A percentile compares a stretch with the other conserved stretches of the same genome.
These are phyloP conservation scores for Mycena filopes DNA, from an alignment of 768 basidiomycete genomes.

Conservation along the genomic window DNA sequence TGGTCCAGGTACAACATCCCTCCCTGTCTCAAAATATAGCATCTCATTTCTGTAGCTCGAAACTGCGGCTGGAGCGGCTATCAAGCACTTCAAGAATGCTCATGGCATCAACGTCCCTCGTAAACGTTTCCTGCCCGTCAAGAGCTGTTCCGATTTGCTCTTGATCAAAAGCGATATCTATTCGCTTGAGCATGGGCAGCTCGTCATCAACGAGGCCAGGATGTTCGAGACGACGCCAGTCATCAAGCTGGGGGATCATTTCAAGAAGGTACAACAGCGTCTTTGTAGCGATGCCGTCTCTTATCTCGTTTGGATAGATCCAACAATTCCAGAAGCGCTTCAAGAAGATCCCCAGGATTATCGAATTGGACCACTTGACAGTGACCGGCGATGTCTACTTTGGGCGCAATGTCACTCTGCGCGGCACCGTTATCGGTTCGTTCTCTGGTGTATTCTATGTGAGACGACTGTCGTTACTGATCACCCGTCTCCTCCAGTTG, in stretches of 20 bases:
- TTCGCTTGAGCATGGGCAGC: conserved; percentile 87
- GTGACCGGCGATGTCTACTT: conserved; percentile 94
- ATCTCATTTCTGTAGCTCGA: conserved; percentile 64
- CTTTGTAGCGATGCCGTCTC: neutral
- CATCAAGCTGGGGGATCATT: conserved; percentile 95
- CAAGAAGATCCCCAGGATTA: conserved; percentile 91
- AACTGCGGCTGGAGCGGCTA: conserved; percentile 93
- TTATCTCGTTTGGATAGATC: conserved; percentile 54
- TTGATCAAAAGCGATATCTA: conserved; percentile 95
- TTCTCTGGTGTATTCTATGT: neutral
- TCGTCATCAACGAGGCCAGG: conserved; percentile 83
- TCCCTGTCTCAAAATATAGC: conserved; percentile 22
- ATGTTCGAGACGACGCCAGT: conserved; percentile 94
- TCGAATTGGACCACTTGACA: conserved; percentile 95
- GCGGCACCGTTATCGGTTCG: conserved; percentile 59
- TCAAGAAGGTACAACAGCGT: conserved; percentile 80
- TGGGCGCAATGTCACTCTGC: conserved; percentile 68
- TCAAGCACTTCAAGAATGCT: conserved; percentile 93
- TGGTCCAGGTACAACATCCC: conserved; percentile 69
- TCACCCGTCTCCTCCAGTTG: conserved; percentile 10
- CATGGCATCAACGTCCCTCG: conserved; percentile 97
- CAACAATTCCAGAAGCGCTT: conserved; percentile 94
- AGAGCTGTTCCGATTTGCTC: conserved; percentile 88
- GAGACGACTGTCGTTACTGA: neutral
- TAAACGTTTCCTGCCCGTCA: conserved; percentile 91